phyloP scores from a whole-genome alignment of 208 protist genomes.

The Trypanosoma boissoni region DNA sequence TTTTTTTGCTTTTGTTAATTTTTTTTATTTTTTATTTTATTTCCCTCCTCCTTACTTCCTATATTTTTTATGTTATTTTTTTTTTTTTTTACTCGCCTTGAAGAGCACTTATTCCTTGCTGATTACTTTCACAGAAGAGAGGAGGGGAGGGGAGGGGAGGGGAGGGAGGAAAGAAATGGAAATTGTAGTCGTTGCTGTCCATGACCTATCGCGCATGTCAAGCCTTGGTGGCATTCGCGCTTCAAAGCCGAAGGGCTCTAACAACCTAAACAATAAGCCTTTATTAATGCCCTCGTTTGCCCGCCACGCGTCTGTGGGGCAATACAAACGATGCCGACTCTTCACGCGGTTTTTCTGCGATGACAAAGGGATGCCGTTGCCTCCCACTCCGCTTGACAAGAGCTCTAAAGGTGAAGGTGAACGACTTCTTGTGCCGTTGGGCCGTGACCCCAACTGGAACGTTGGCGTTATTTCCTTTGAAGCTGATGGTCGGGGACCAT shows the following conservation, averaged over 20 bases:
- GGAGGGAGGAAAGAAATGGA: background rate
- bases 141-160: background rate
- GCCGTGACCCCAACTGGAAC: conserved; percentile 24
- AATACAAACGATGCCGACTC: conserved; percentile 25
- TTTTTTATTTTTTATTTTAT: conserved; percentile 6
- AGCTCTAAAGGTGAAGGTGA: background rate
- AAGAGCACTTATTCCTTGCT: no score
- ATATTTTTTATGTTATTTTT: conserved; percentile 10
- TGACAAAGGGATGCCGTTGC: background rate
- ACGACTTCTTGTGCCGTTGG: conserved; percentile 20
- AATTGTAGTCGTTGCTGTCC: background rate
- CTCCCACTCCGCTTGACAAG: background rate
- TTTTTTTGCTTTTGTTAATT: background rate
- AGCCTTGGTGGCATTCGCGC: background rate
- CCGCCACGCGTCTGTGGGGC: conserved; percentile 19
- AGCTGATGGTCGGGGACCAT: conserved; percentile 22
- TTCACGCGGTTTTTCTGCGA: conserved; percentile 25
- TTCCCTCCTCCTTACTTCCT: conserved; percentile 7
- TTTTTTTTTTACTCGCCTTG: background rate
- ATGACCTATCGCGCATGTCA: background rate
- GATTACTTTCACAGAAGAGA: no score
- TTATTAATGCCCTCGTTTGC: conserved; percentile 14
- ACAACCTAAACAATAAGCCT: background rate
- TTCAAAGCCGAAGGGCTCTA: background rate
- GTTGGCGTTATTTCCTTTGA: conserved; percentile 29